phyloP scores from a whole-genome alignment of 352 stramenopile genomes.

The Phytophthora pluvialis region DNA sequence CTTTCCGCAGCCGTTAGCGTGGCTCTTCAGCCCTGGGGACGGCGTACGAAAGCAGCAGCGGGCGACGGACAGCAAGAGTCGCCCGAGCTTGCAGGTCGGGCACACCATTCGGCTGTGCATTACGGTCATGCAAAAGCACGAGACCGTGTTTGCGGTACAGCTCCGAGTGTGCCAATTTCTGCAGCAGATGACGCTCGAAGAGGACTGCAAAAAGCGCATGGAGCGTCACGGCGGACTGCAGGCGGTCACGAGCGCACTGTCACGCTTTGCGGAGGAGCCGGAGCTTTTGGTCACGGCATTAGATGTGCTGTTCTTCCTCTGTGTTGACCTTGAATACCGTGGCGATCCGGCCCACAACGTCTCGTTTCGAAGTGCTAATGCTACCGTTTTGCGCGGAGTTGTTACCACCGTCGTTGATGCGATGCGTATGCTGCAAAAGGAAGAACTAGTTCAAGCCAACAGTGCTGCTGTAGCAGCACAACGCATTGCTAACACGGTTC shows the following conservation, averaged over 20 bases:
- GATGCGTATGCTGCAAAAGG: slow-evolving; percentile 38
- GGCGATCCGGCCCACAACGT: slow-evolving; percentile 4
- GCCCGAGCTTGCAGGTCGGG: slow-evolving; percentile 35
- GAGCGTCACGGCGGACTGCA: slow-evolving; percentile 37
- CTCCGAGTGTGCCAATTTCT: slow-evolving; percentile 69
- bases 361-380: slow-evolving; percentile 8
- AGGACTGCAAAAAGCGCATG: slow-evolving; percentile 56
- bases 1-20: too few relatives aligned
- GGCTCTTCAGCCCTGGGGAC: too few relatives aligned
- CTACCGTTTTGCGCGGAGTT: slow-evolving; percentile 9
- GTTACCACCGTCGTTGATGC: slow-evolving; percentile 27
- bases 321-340: slow-evolving; percentile 47
- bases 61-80: slow-evolving; percentile 50
- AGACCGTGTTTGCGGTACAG: slow-evolving; percentile 42
- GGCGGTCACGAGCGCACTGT: slow-evolving; percentile 42
- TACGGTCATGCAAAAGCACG: slow-evolving; percentile 42
- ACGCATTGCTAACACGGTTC: slow-evolving; percentile 41
- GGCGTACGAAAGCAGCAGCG: too few relatives aligned
- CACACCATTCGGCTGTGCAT: slow-evolving; percentile 43
- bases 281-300: slow-evolving; percentile 52
- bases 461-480: slow-evolving; percentile 56
- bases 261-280: slow-evolving; percentile 40
- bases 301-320: slow-evolving; percentile 63
- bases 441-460: slow-evolving; percentile 59
- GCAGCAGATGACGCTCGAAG: slow-evolving; percentile 70